Evolutionary conservation across 2,329 filamentous ascomycete genomes (phyloP), one percentile per base, ranked within the genome.

Genomic region (Pseudopithomyces maydicus): DNA sequence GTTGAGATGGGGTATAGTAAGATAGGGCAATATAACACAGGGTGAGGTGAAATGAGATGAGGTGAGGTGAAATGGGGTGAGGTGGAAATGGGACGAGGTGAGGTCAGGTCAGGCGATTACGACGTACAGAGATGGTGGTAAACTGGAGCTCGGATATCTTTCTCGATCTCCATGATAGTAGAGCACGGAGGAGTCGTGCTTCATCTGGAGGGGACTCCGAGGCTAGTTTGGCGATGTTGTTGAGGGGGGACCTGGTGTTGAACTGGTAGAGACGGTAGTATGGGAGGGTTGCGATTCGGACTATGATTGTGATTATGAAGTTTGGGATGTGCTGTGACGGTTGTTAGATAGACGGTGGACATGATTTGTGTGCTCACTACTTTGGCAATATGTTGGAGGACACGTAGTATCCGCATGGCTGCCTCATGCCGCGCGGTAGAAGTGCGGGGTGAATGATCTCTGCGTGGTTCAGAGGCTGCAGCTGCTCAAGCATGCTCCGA

Each of bases 201-300:
- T 41, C 29, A 3, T 52, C 43, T 33, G 26, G 39, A 12, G 41
- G 36, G 10, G 41, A 10, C n/a, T 56, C 48, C 15, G 49, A 53
- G 1, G 58, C 57, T 1, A 62, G 33, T 12, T 2, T 32, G 1
- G 58, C 52, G 19, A 64, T 64, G 15, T 32, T 58, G 14, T 48
- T 15, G 1, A 62, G 32, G 8, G 61, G 58, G 12, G 46, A 36
- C 23, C 38, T 43, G 0, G 59, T 62, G 47, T 64, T 64, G 53
- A 59, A 61, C 4, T 54, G 41, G 44, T 59, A 62, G 11, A 59
- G 46, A 8, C 61, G 61, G 20, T 64, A 60, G 26, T 64, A 64
- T 8, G 61, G 57, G 3, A 64, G 36, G 14, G 59, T 62, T 3
- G 17, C 39, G 19, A 55, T 26, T 6, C 48, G 41, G 32, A 44